Base-by-base conservation (phyloP, 768 basidiomycete genomes). In the Mycena galericulata region DNA sequence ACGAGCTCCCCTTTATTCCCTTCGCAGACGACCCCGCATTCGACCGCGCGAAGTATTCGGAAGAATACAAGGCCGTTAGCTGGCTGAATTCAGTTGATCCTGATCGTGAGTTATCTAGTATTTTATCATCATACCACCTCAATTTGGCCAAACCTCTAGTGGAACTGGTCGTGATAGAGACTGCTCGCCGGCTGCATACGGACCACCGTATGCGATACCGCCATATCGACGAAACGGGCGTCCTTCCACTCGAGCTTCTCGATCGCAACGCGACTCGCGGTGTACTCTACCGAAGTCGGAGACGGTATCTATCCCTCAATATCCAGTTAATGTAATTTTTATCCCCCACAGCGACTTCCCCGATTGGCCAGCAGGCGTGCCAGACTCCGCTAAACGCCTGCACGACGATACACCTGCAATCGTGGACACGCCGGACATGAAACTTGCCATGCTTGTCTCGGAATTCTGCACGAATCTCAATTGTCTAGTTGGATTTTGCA, bases 21-120 rank as follows among this genome's bases (percentile, higher is more conserved):
- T 87, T 87, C 58, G 81, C 86, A 0, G 90, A 93, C 71, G 91
- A 92, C 47, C 82, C 84, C 3, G 72, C 51, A 0, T 93, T 93
- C 69, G 70, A 87, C 55, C 77, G 75, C 36, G 32, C 49, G 3
- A 72, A 56, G 18, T 86, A 91, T 69, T 72, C 78, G 3, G 58
- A 72, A 17, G 80, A 85, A 6, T 86, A 90, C 74, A 74, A 72
- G n/a, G n/a, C n/a, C n/a, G n/a, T n/a, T n/a, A n/a, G n/a, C n/a
- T n/a, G n/a, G n/a, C n/a, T 11, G 73, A 74, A 2, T 80, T 88
- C 57, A 83, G 83, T 72, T 9, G 81, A 83, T 65, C 79, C 83
- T 0, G 83, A 84, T 51, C 72, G 84, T 84, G 81, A 62, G 67
- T 68, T n/a, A n/a, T n/a, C n/a, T n/a, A n/a, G 20, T 24, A 36